These are phyloP conservation scores for Haematococcus lacustris DNA, from an alignment of 139 green algal species.

Conservation along the genomic window DNA sequence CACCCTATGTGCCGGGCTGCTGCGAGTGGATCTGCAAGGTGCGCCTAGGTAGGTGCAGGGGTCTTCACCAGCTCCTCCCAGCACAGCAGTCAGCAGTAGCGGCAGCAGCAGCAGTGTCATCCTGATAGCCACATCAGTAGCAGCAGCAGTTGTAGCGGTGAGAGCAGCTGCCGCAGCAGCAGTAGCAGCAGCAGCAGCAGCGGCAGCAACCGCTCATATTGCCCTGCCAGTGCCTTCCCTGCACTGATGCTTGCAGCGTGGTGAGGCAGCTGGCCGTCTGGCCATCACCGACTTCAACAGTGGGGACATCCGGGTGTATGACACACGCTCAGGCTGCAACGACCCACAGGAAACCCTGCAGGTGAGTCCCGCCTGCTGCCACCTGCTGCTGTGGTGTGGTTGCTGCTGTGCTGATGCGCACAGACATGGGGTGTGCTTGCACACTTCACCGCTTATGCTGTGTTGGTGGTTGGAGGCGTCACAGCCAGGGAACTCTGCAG, in stretches of 20 bases:
- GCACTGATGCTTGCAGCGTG: too few species aligned
- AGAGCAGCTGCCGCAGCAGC: too few species aligned
- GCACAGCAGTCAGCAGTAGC: background rate
- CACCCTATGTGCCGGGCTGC: slow-evolving; percentile 70
- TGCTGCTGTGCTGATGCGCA: too few species aligned
- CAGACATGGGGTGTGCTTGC: too few species aligned
- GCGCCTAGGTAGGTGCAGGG: background rate
- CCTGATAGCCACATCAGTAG: background rate
- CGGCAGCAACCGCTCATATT: background rate
- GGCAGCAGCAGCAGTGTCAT: background rate
- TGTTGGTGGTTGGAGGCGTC: too few species aligned
- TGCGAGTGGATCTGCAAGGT: slow-evolving; percentile 79
- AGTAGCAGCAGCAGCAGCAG: background rate
- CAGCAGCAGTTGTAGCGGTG: too few species aligned
- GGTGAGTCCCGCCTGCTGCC: too few species aligned
- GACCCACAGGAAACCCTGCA: slow-evolving; percentile 50
- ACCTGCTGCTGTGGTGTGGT: too few species aligned
- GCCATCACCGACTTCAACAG: slow-evolving; percentile 77
- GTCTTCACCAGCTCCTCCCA: background rate
- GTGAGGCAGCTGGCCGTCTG: slow-evolving; percentile 58
- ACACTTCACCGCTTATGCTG: too few species aligned
- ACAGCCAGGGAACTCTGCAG: too few species aligned
- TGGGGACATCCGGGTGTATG: slow-evolving; percentile 70
- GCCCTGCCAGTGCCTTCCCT: too few species aligned
- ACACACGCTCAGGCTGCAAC: slow-evolving; percentile 53